Conservation (phyloP, 2,329 filamentous ascomycete species). For the Neoarthrinium moseri region DNA sequence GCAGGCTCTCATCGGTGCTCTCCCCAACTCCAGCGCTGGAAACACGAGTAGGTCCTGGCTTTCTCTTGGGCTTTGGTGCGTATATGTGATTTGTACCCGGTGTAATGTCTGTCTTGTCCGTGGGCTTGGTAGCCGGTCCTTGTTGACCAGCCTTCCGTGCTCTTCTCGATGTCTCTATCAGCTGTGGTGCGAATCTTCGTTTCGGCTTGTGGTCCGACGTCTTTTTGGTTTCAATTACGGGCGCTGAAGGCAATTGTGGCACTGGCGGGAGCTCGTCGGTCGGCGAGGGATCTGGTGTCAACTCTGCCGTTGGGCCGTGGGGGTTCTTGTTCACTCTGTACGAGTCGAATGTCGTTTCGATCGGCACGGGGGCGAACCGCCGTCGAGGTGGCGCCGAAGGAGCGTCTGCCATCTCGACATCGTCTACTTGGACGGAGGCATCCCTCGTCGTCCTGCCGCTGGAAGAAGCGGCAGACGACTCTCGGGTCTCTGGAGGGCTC, state of each 20-base stretch:
- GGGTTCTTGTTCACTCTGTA: conserved; percentile 44
- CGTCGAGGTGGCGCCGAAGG: conserved; percentile 38
- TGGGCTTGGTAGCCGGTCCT: conserved; percentile 59
- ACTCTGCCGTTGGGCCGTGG: conserved; percentile 55
- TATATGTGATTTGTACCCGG: conserved; percentile 63
- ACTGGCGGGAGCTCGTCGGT: conserved; percentile 43
- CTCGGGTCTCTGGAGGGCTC: background rate
- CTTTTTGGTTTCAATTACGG: conserved; percentile 13
- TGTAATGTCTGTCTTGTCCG: conserved; percentile 71
- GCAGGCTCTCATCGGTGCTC: conserved; percentile 28
- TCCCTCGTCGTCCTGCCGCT: conserved; percentile 20
- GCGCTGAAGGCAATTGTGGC: conserved; percentile 7
- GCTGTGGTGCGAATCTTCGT: conserved; percentile 69
- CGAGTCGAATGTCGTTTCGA: conserved; percentile 69
- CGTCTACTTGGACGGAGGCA: conserved; percentile 26
- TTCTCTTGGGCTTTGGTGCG: conserved; percentile 40
- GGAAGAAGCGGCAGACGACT: background rate
- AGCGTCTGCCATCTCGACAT: conserved; percentile 23
- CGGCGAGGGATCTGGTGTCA: conserved; percentile 53
- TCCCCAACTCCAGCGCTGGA: conserved; percentile 20
- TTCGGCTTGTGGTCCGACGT: conserved; percentile 29
- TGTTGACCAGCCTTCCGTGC: conserved; percentile 66
- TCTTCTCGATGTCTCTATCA: conserved; percentile 77
- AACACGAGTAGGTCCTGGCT: conserved; percentile 32
- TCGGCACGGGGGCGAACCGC: conserved; percentile 67